These are phyloP conservation scores for Fusarium scirpi DNA, from an alignment of 2,329 filamentous ascomycete genomes.

Conservation along the genomic window DNA sequence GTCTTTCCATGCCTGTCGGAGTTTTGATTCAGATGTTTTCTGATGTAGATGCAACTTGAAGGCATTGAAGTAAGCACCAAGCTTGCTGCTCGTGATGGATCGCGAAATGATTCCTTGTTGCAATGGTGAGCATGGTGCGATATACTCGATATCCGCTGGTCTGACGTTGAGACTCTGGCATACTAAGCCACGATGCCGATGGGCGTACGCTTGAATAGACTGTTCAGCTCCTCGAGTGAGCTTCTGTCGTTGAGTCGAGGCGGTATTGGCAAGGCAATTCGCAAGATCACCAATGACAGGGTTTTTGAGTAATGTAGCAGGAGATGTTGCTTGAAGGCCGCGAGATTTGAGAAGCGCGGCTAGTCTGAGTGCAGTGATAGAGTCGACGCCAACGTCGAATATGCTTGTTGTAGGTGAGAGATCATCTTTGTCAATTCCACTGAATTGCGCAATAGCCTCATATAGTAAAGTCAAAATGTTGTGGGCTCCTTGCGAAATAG, in stretches of 20 bases:
- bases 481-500: slow-evolving; percentile 49
- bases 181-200: slow-evolving; percentile 67
- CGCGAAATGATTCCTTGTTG: slow-evolving; percentile 88
- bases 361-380: slow-evolving; percentile 82
- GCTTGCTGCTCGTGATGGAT: slow-evolving; percentile 66
- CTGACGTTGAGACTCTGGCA: slow-evolving; percentile 65
- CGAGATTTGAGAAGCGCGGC: slow-evolving; percentile 71
- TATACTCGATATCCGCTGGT: slow-evolving; percentile 71
- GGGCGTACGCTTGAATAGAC: slow-evolving; percentile 71
- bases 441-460: slow-evolving; percentile 65
- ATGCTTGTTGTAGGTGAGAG: slow-evolving; percentile 73
- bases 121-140: slow-evolving; percentile 85
- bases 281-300: slow-evolving; percentile 63
- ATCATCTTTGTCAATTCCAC: slow-evolving; percentile 56
- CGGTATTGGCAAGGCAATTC: slow-evolving; percentile 47
- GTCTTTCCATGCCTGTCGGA: slow-evolving; percentile 69
- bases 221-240: slow-evolving; percentile 66
- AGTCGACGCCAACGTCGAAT: slow-evolving; percentile 89
- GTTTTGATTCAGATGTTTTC: slow-evolving; percentile 56
- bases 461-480: slow-evolving; percentile 63
- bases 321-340: slow-evolving; percentile 71
- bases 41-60: slow-evolving; percentile 71
- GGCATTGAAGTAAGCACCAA: slow-evolving; percentile 79
- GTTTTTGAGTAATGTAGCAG: slow-evolving; percentile 76
- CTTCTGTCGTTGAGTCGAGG: slow-evolving; percentile 26